Base-by-base conservation (phyloP, 495 filamentous ascomycete species). In the Pseudoneurospora amorphoporcata region DNA sequence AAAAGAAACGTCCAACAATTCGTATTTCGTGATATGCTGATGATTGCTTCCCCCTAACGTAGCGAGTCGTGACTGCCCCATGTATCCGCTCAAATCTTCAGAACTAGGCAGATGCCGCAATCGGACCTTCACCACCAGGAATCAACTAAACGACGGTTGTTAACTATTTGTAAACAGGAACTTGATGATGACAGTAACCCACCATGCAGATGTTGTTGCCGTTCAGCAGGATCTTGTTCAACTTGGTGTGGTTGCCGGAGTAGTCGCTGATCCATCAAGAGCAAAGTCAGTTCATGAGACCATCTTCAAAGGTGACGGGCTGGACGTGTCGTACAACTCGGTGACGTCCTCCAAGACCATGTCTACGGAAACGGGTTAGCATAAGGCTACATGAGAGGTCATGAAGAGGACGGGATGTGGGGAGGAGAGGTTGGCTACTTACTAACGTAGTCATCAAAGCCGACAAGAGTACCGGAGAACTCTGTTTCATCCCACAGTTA, bases 151-250 rank as follows among this genome's bases (percentile, higher is more conserved):
- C 0, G 32, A 65, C 39, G 61, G 10, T 43, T 35, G 65, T 77
- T 73, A 58, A 23, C 17, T 42, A 2, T 68, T 37, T 14, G 6
- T 39, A 2, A 17, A 41, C 38, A 23, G 10, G 37, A 41, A 39
- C 71, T 65, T 73, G 39, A 75, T 65, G 14, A 73, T 19, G 58
- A 68, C 5, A 16, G 39, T 17, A 53, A 69, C 72, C 69, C 87
- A 97, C 95, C 95, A 99, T 99, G 92, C 95, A 98, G 71, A 99
- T 92, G 77, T 98, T 98, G 82, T 99, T 99, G 42, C 95, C 95
- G 76, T 98, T 98, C n/a, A 99, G 85, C 35, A 99, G 82, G 68
- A 98, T 95, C 86, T 97, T 97, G 19, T 92, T 87, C 23, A 98
- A 89, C 81, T 97, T 96, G 19, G 88, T 91, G 76, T 94, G 90